Evolutionary conservation across 78 protist species (phyloP), one percentile per base, ranked within the genome.

Genomic region (Pelomyxa schiedti): DNA sequence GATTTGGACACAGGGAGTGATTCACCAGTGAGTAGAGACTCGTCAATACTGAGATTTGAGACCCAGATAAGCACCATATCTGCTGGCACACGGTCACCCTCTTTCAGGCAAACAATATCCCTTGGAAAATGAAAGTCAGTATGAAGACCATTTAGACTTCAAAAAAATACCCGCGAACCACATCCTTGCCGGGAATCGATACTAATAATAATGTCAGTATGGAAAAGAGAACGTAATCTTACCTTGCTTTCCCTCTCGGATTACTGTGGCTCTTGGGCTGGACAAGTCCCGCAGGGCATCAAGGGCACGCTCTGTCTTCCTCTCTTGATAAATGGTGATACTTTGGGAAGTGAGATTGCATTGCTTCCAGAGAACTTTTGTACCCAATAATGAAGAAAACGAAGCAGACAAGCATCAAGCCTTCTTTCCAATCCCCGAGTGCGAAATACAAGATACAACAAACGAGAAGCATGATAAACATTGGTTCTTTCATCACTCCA

Each of bases 271-370:
- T 22, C 38, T 5, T 28, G 8, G 22, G 0, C 86, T 43, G 5
- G 5, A 7, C 30, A 75, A 63, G 7, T 36, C 4, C 80, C 66
- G 69, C 28, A 83, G 24, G 32, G 81, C 77, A 26, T 86, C 86
- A 9, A 86, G 76, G 22, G 88, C 91, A 26, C 36, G 29, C 67
- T 86, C 94, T 0, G 94, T 88, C 28, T 43, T 71, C 36, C 1
- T 3, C 81, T 90, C 94, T 39, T 90, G 91, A 73, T 74, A 76
- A 24, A 90, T 47, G 32, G 58, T 47, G 58, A 47, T 47, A 16
- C 58, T n/a, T n/a, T n/a, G n/a, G n/a, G n/a, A n/a, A n/a, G n/a
- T n/a, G n/a, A n/a, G n/a, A n/a, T n/a, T n/a, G n/a, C n/a, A n/a
- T n/a, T n/a, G n/a, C n/a, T n/a, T n/a, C n/a, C n/a, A n/a, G n/a